A percentile compares a stretch with the other conserved stretches of the same genome.
Evolutionary conservation across 1,284 basidiomycete genomes (phyloP).

Genomic region (Phellopilus nigrolimitatus): DNA sequence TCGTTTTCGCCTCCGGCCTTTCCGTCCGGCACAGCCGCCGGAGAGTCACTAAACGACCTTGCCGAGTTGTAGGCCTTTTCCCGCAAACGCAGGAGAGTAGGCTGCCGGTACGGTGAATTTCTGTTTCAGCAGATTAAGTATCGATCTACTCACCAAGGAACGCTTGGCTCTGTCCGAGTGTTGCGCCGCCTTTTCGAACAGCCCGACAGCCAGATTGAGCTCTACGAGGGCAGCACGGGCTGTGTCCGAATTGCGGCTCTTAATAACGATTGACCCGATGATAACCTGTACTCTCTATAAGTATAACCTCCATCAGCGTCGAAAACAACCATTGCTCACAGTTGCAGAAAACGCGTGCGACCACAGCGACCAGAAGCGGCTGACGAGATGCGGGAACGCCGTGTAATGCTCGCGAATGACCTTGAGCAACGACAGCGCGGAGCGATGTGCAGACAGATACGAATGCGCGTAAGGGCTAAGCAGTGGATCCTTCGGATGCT

Average conservation of each 20-base stretch:
- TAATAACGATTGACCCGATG: conserved; percentile 24
- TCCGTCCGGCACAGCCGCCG: background rate
- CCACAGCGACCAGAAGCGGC: conserved; percentile 25
- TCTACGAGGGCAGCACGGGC: conserved; percentile 22
- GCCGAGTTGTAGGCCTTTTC: conserved; percentile 18
- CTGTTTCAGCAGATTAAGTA: background rate
- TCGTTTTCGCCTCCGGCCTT: conserved; percentile 13
- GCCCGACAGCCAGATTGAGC: conserved; percentile 24
- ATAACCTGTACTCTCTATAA: no score
- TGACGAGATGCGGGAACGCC: conserved; percentile 21
- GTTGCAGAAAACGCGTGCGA: conserved; percentile 25
- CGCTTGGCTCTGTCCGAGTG: conserved; percentile 24
- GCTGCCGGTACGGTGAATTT: background rate
- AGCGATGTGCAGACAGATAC: conserved; percentile 25
- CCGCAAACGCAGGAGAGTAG: conserved; percentile 16
- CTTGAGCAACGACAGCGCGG: conserved; percentile 22
- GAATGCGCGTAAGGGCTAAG: conserved; percentile 24
- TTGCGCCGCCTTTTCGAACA: conserved; percentile 23
- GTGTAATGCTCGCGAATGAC: conserved; percentile 21
- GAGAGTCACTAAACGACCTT: background rate
- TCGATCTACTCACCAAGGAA: conserved; percentile 24
- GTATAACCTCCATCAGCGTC: background rate
- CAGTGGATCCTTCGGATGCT: conserved; percentile 24
- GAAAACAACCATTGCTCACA: conserved; percentile 18
- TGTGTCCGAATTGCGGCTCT: conserved; percentile 19